Base-by-base conservation (phyloP, 129 eudicot genomes). In the Flaveria linearis region DNA sequence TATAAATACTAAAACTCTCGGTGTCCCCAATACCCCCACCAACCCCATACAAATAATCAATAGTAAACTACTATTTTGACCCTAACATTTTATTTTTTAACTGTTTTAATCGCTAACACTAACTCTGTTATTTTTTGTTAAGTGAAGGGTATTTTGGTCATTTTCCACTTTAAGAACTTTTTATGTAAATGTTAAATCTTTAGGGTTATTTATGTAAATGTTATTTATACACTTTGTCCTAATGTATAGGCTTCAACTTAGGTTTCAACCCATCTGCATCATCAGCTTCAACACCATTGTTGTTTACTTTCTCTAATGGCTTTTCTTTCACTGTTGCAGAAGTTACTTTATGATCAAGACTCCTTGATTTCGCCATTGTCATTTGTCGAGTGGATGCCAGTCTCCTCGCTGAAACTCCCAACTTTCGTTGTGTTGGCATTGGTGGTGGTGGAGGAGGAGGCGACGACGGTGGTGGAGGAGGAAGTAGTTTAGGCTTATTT, bases 211-310 rank as follows among this genome's bases (percentile, higher is more conserved):
- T 28, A 28, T 28, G 33, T 28, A 28, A 28, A 28, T 28, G 33
- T 28, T 28, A 28, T 28, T 28, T 28, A 4, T 28, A 28, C 51
- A 95, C 97, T 91, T 95, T 95, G 85, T 95, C 97, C 99, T 96
- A 91, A 25, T 95, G 97, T 77, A 95, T 73, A 77, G 97, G 96
- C 92, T 95, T 95, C 86, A 95, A 76, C 81, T 82, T 95, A 16
- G 96, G 96, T 79, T 78, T 90, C 64, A 79, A 82, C 69, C 84
- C 93, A 42, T 88, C 90, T 51, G 76, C 75, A 36, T 93, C 97
- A 76, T 85, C 91, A 53, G 56, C 87, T 77, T 87, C 89, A 14
- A 50, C 74, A 56, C 68, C 84, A 47, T 87, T 85, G 18, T 61
- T 72, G 57, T 23, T 65, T 25, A 51, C 74, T 82, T 87, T 88